Evolutionary conservation across 225 moss, liverwort and hornwort genomes (phyloP), one percentile per base, ranked within the genome.

Genomic region (Rhytidiadelphus loreus): DNA sequence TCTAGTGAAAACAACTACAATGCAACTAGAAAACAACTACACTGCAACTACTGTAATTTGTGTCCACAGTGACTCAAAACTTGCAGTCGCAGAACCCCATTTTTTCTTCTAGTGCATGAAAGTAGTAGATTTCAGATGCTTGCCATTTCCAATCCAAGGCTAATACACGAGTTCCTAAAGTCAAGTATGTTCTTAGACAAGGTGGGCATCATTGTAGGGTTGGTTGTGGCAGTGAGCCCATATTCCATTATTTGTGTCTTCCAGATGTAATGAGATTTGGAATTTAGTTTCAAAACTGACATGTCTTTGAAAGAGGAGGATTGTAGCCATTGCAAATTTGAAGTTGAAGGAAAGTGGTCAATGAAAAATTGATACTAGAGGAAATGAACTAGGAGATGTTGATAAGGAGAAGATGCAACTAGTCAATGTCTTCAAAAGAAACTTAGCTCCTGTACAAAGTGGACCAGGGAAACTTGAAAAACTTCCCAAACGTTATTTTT

Each of bases 131-230:
- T 71, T 28, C 28, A 43, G 2, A 71, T 2, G 4, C 15, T 70
- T 43, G 0, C 0, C 26, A 28, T 71, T 71, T 44, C 0, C 0
- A 71, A 71, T 28, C 3, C 1, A 43, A 43, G 3, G 43, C 9
- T 16, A 71, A 43, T 71, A 43, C 2, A 0, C 1, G 0, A 3
- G 2, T 1, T 39, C 1, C 0, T 2, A 0, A 6, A 44, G 6
- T 6, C 3, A 0, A 0, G 3, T 26, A 6, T 28, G 1, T 71
- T 43, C 0, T 43, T 28, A 2, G 7, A 6, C 1, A 44, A 44
- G 16, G 6, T 0, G 5, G 3, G 2, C 6, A 16, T 44, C 0
- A 0, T 9, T 28, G 16, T 26, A 9, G 3, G 16, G 0, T 28
- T 44, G 28, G 9, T 28, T 3, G 0, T 71, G 6, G 9, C 6